A percentile compares a stretch with the other conserved stretches of the same genome.
phyloP scores from a whole-genome alignment of 805 yeast species.

The Pichia sporocuriosa region DNA sequence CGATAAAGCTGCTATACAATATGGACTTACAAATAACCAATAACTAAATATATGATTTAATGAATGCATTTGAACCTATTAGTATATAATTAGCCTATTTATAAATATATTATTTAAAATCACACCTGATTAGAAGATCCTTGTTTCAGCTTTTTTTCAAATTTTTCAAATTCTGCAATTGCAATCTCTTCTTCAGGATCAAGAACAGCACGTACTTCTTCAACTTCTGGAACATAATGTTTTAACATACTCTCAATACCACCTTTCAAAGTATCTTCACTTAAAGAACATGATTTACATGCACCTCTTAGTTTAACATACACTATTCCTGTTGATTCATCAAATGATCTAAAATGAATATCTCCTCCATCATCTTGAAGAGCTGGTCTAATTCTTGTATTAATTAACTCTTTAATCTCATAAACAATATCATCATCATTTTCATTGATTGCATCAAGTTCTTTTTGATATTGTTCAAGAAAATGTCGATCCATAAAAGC shows the following conservation, averaged over 20 bases:
- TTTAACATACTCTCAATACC: constrained; percentile 70
- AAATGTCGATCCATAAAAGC: constrained; percentile 23
- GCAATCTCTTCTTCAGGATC: constrained; percentile 51
- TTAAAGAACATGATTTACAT: constrained; percentile 64
- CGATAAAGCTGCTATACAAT: constrained; percentile 29
- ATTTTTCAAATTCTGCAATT: constrained; percentile 69
- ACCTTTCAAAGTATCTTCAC: constrained; percentile 57
- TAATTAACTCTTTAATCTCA: constrained; percentile 63
- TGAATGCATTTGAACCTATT: too few species aligned
- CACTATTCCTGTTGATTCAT: constrained; percentile 49
- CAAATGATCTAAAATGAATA: constrained; percentile 57
- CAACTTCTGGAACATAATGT: constrained; percentile 63
- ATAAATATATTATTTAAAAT: too few species aligned
- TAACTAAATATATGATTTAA: neutral
- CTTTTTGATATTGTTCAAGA: constrained; percentile 17
- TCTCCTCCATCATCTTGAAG: constrained; percentile 75
- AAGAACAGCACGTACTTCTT: constrained; percentile 39
- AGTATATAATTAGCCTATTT: too few species aligned
- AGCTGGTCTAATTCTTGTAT: constrained; percentile 67
- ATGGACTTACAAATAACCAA: neutral
- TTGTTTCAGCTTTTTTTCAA: constrained; percentile 51
- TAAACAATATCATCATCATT: constrained; percentile 61
- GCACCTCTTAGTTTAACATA: constrained; percentile 59
- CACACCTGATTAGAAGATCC: too few species aligned
- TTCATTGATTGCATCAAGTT: constrained; percentile 34